A percentile compares a stretch with the other conserved stretches of the same genome.
Evolutionary conservation across 345 rosid genomes (phyloP).

Genomic region (Laguncularia racemosa): DNA sequence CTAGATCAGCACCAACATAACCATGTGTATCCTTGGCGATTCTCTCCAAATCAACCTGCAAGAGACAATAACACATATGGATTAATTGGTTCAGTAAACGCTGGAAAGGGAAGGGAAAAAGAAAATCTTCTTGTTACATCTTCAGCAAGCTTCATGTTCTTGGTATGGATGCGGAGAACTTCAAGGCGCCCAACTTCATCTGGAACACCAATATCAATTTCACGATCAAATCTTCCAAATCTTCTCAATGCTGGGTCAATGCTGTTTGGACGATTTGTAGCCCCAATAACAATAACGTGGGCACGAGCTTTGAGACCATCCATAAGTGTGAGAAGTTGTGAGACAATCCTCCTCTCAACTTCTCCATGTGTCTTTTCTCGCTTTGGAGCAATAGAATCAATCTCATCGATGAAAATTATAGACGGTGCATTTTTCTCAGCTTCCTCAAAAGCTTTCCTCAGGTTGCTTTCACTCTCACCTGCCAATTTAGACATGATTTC

Average conservation of each 20-base stretch:
- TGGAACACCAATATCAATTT: slow-evolving; percentile 92
- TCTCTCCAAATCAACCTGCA: slow-evolving; percentile 84
- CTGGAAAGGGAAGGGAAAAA: not conserved
- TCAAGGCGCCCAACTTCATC: slow-evolving; percentile 98
- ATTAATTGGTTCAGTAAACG: not conserved
- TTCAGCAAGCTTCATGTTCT: slow-evolving; percentile 94
- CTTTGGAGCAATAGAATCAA: slow-evolving; percentile 96
- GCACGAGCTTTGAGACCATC: slow-evolving; percentile 90
- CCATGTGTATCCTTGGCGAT: slow-evolving; percentile 90
- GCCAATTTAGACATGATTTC: slow-evolving; percentile 97
- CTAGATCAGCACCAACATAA: slow-evolving; percentile 97
- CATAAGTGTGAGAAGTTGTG: slow-evolving; percentile 93
- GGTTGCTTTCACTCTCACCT: slow-evolving; percentile 98
- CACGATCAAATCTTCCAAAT: slow-evolving; percentile 93
- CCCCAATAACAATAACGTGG: slow-evolving; percentile 92
- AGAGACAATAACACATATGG: not conserved
- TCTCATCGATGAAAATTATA: slow-evolving; percentile 83
- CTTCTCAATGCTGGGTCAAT: slow-evolving; percentile 92
- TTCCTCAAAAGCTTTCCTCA: slow-evolving; percentile 92
- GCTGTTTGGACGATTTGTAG: slow-evolving; percentile 96
- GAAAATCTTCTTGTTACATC: slow-evolving; percentile 43
- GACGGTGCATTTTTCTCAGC: slow-evolving; percentile 98
- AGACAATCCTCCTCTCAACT: slow-evolving; percentile 96
- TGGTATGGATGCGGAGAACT: slow-evolving; percentile 93
- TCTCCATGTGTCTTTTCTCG: slow-evolving; percentile 95